Base-by-base conservation (phyloP, 2,329 filamentous ascomycete genomes). In the Tolypocladium tropicale region DNA sequence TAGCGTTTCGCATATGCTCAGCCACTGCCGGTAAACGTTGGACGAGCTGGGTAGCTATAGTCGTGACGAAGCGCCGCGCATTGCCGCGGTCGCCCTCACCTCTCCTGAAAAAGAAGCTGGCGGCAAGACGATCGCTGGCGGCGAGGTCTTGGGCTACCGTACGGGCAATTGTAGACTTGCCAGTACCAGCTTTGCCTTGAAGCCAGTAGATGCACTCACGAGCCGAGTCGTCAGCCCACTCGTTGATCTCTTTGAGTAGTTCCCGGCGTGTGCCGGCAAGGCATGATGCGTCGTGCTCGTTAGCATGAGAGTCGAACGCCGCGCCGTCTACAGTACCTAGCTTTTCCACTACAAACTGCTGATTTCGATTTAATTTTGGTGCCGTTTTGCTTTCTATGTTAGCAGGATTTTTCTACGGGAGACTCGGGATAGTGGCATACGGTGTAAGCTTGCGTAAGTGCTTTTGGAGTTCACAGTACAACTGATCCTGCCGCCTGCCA, bases 101-200 rank as follows among this genome's bases (percentile, higher is more conserved):
- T 54, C 62, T 68, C 39, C 72, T 74, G 62, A 76, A 78, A 61
- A 77, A 76, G 59, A 77, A 78, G 6, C 67, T 71, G 0, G 68
- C 70, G 0, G 60, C 67, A 1, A 74, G 59, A 0, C 9, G 4
- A 0, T 51, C 14, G 0, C 18, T 3, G 2, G 16, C 4, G 28
- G 25, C 32, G 0, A 57, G 5, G 0, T 14, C 30, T 11, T 52
- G 28, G 21, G 50, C 54, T 2, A 62, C 30, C 2, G 56, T 61
- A 11, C 59, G 58, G 4, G 58, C 53, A 28, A 65, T 56, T 1
- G 60, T 62, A 1, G 63, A 64, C 46, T 64, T 64, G 1, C 62
- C 63, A 2, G 57, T 61, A 1, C 63, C 63, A 16, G 63, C 62
- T 25, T 54, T 59, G 21, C 57, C 57, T 11, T 59, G 52, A 2